Conservation (phyloP, 345 rosid species). For the Rhizophora mangle region DNA sequence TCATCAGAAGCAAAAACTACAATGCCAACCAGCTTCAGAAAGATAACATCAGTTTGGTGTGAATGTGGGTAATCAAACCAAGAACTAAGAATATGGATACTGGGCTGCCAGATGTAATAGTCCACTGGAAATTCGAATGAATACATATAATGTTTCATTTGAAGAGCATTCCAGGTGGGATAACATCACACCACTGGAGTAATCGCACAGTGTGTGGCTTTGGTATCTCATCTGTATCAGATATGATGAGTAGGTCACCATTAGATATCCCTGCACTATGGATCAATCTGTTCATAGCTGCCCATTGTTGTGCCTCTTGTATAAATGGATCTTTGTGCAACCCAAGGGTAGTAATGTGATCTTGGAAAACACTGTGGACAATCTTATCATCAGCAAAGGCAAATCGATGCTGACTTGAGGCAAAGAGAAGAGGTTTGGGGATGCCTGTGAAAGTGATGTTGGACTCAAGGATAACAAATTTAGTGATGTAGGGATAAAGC, state of each 20-base stretch:
- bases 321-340: slow-evolving; percentile 55
- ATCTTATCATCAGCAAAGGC: slow-evolving; percentile 62
- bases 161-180: slow-evolving; percentile 63
- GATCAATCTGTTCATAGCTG: slow-evolving; percentile 62
- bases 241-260: slow-evolving; percentile 71
- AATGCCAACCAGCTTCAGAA: slow-evolving; percentile 98
- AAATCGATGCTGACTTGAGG: slow-evolving; percentile 45
- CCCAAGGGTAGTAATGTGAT: slow-evolving; percentile 35
- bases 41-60: slow-evolving; percentile 54
- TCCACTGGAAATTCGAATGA: slow-evolving; percentile 90
- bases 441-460: slow-evolving; percentile 90
- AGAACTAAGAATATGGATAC: slow-evolving; percentile 45
- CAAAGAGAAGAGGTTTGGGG: slow-evolving; percentile 65
- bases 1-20: slow-evolving; percentile 74
- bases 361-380: slow-evolving; percentile 59
- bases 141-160: slow-evolving; percentile 72
- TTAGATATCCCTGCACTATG: slow-evolving; percentile 49
- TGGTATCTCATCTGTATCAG: slow-evolving; percentile 83
- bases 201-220: slow-evolving; percentile 72
- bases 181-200: slow-evolving; percentile 78
- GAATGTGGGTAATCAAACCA: slow-evolving; percentile 67
- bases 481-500: slow-evolving; percentile 57
- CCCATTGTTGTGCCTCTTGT: slow-evolving; percentile 58
- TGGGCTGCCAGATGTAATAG: slow-evolving; percentile 81
- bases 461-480: slow-evolving; percentile 74